phyloP scores from a whole-genome alignment of 225 moss, liverwort and hornwort genomes.

The Antitrichia curtipendula region DNA sequence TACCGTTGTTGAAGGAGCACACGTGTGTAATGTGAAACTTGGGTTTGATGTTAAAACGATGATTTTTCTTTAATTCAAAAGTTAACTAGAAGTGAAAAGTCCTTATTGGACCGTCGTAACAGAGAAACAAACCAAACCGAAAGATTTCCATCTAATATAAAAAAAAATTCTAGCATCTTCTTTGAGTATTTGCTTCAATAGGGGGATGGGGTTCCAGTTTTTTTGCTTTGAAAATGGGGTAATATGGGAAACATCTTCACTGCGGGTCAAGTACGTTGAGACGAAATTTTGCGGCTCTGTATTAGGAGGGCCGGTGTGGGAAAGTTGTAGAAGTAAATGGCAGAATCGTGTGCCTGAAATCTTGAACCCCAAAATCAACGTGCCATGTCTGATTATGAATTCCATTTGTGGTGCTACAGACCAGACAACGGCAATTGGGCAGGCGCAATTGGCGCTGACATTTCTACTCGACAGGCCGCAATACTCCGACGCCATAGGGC shows the following conservation, averaged over 20 bases:
- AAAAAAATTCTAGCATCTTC: not conserved
- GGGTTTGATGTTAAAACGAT: too few species aligned
- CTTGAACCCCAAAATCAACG: too few species aligned
- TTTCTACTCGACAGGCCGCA: constrained; percentile 11
- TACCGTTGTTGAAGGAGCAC: not conserved
- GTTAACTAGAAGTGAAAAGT: not conserved
- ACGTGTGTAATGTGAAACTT: not conserved
- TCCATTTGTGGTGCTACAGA: not conserved
- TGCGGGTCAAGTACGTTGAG: not conserved
- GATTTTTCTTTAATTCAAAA: not conserved
- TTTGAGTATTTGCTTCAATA: not conserved
- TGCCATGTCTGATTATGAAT: not conserved
- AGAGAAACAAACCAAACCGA: not conserved
- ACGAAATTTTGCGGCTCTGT: not conserved
- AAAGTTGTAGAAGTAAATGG: not conserved
- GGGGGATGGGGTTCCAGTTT: not conserved
- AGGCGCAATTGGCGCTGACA: constrained; percentile 8
- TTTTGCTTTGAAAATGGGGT: not conserved
- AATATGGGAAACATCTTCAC: not conserved
- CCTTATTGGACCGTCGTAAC: not conserved
- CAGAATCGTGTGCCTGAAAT: not conserved
- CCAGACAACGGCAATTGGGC: not conserved
- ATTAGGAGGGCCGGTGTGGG: not conserved
- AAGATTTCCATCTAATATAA: too few species aligned
- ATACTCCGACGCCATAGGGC: constrained; percentile 47